Percentiles rank a stretch among this genome's conserved stretches.
Evolutionary conservation across 2,329 filamentous ascomycete species (phyloP).

Genomic region (Exophiala sp.): DNA sequence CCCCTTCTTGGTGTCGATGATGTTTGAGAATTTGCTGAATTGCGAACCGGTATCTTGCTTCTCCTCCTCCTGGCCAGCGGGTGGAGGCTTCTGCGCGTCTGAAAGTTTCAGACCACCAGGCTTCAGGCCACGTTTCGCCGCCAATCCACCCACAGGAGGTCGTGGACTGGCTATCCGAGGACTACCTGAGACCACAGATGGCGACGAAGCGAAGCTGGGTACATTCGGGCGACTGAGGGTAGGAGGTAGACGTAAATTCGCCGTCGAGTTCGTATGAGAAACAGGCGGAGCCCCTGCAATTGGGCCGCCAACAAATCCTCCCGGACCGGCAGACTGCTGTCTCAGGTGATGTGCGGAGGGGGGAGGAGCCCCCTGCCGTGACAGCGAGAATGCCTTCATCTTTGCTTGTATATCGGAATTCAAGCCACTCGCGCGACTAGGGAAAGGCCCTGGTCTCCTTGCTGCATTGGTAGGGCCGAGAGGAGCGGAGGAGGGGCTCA

Average conservation of each 20-base stretch:
- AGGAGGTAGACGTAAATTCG: conserved; percentile 17
- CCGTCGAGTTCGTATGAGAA: conserved; percentile 13
- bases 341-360: conserved; percentile 21
- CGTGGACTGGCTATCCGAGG: conserved; percentile 32
- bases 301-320: conserved; percentile 26
- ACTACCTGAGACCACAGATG: conserved; percentile 41
- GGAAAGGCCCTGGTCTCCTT: conserved; percentile 46
- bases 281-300: conserved; percentile 30
- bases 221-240: conserved; percentile 30
- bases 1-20: conserved; percentile 85
- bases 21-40: conserved; percentile 68
- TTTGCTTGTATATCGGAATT: conserved; percentile 61
- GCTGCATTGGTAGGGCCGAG: conserved; percentile 69
- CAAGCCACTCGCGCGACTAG: conserved; percentile 46
- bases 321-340: not conserved
- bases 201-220: conserved; percentile 35
- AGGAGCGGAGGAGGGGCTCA: conserved; percentile 79
- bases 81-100: conserved; percentile 47
- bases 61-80: conserved; percentile 19
- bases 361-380: conserved; percentile 38
- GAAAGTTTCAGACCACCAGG: conserved; percentile 43
- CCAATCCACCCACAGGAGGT: conserved; percentile 42
- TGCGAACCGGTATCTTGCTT: conserved; percentile 38
- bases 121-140: conserved; percentile 44
- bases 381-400: conserved; percentile 64